These are phyloP conservation scores for Westerdykella sp. DNA, from an alignment of 2,329 filamentous ascomycete species.

Conservation along the genomic window DNA sequence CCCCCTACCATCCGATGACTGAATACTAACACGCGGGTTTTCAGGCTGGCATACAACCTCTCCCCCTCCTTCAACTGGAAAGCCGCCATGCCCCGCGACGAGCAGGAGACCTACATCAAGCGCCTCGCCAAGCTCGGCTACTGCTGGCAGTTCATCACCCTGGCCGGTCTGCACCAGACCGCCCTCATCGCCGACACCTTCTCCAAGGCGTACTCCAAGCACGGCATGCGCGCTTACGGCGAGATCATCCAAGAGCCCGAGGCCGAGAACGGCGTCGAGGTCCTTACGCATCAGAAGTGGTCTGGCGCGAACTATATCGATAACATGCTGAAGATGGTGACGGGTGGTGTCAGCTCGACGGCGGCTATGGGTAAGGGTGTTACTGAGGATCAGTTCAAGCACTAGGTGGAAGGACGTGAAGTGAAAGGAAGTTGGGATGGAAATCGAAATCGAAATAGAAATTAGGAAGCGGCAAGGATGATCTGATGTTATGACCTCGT, in stretches of 20 bases:
- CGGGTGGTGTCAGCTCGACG: slow-evolving; percentile 82
- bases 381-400: slow-evolving; percentile 92
- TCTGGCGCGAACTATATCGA: slow-evolving; percentile 91
- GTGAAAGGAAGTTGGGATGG: not conserved
- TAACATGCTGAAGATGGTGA: slow-evolving; percentile 94
- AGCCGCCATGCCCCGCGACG: slow-evolving; percentile 79
- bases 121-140: slow-evolving; percentile 83
- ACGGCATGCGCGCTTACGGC: slow-evolving; percentile 94
- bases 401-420: not conserved
- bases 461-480: too few species aligned
- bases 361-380: slow-evolving; percentile 97
- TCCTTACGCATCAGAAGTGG: slow-evolving; percentile 99
- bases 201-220: slow-evolving; percentile 68
- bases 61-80: slow-evolving; percentile 99
- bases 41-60: slow-evolving; percentile 90
- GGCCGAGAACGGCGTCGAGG: slow-evolving; percentile 83
- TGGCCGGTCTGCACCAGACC: slow-evolving; percentile 91
- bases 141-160: slow-evolving; percentile 99
- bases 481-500: too few species aligned
- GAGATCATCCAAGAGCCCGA: slow-evolving; percentile 97
- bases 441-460: not conserved
- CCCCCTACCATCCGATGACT: not conserved
- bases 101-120: slow-evolving; percentile 96
- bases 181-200: slow-evolving; percentile 89
- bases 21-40: slow-evolving; percentile 4